Conservation (phyloP, 2,329 filamentous ascomycete species). For the Penicillium olsonii region DNA sequence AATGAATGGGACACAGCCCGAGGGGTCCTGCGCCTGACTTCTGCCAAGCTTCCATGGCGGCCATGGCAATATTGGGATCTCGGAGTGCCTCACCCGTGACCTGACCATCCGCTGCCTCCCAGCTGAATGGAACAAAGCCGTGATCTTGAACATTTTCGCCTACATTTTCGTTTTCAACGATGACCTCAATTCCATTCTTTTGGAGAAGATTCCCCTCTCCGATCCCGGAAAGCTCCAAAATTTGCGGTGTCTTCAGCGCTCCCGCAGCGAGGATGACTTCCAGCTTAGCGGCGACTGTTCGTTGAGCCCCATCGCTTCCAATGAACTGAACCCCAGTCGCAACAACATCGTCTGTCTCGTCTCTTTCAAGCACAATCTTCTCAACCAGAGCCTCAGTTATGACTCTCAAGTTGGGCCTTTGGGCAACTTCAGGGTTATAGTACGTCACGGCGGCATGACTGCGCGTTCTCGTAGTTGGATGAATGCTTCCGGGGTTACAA, state of each 20-base stretch:
- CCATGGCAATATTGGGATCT: constrained; percentile 19
- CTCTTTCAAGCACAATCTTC: constrained; percentile 13
- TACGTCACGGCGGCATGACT: constrained; percentile 22
- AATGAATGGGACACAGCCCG: constrained; percentile 20
- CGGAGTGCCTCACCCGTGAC: constrained; percentile 25
- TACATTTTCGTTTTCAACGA: constrained; percentile 48
- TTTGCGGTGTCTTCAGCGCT: constrained; percentile 57
- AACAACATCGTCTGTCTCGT: neutral
- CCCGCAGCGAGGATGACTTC: constrained; percentile 64
- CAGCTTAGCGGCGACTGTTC: constrained; percentile 33
- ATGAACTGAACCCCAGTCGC: constrained; percentile 23
- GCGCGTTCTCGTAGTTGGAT: constrained; percentile 15
- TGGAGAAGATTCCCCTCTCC: constrained; percentile 50
- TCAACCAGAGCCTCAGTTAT: constrained; percentile 18
- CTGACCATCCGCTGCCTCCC: constrained; percentile 27
- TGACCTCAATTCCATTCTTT: constrained; percentile 42
- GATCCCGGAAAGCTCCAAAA: constrained; percentile 63
- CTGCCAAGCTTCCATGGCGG: constrained; percentile 27
- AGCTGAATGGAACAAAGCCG: constrained; percentile 21
- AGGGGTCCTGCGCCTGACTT: constrained; percentile 28
- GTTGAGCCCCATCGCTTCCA: constrained; percentile 17
- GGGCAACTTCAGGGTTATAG: constrained; percentile 5
- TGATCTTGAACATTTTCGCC: constrained; percentile 57
- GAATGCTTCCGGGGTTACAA: constrained; percentile 13
- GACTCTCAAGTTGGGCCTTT: constrained; percentile 17